A percentile compares a stretch with the other conserved stretches of the same genome.
These are phyloP conservation scores for Fragilariopsis cylindrus DNA, from an alignment of 108 stramenopile genomes.

Conservation along the genomic window DNA sequence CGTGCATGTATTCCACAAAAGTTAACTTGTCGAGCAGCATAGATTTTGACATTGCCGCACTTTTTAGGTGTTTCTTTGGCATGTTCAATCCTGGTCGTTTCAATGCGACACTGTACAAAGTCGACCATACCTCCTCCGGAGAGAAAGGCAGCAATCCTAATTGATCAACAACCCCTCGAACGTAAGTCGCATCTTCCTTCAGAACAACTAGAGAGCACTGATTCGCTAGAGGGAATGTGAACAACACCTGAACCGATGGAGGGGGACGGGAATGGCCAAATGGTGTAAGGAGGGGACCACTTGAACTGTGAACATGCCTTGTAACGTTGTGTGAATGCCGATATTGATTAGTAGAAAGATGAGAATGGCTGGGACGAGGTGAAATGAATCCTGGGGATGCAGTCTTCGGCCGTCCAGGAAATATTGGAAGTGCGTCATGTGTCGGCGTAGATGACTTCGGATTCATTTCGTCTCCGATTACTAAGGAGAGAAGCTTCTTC, in stretches of 20 bases:
- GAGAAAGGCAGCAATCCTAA: conserved; percentile 62
- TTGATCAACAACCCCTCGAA: conserved; percentile 73
- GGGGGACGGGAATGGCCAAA: conserved; percentile 6
- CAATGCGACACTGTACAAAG: conserved; percentile 33
- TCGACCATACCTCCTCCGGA: conserved; percentile 69
- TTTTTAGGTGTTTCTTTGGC: conserved; percentile 25
- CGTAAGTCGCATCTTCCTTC: conserved; percentile 83
- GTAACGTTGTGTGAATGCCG: conserved; percentile 4
- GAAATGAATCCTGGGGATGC: conserved; percentile 24
- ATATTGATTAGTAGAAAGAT: conserved; percentile 22
- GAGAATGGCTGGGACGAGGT: neutral
- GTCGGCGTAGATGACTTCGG: conserved; percentile 16
- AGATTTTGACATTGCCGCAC: conserved; percentile 18
- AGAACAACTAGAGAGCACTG: conserved; percentile 76
- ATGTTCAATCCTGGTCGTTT: conserved; percentile 14
- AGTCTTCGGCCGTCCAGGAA: conserved; percentile 15
- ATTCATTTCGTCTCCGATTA: conserved; percentile 37
- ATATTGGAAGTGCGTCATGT: conserved; percentile 21
- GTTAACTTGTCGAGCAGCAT: conserved; percentile 58
- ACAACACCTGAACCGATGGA: conserved; percentile 60
- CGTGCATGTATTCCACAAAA: conserved; percentile 76
- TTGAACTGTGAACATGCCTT: conserved; percentile 4
- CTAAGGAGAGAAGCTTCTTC: conserved; percentile 72
- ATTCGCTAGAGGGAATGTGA: conserved; percentile 84
- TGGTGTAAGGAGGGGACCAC: neutral